Base-by-base conservation (phyloP, 1,284 basidiomycete species). In the Caloboletus firmus region DNA sequence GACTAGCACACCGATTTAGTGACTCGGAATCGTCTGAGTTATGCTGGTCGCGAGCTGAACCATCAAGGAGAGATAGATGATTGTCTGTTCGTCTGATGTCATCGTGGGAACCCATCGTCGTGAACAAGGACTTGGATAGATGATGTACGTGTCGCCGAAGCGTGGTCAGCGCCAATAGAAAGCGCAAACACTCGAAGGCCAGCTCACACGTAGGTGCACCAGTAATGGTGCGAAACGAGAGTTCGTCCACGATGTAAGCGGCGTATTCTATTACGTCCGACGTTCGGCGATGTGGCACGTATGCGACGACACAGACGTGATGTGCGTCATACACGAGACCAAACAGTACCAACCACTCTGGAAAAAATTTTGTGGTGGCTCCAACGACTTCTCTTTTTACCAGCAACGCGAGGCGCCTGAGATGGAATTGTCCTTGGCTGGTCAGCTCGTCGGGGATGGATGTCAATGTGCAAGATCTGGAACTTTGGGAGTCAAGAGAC, bases 261-360 rank as follows among this genome's bases (percentile, higher is more conserved):
- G 35, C 43, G n/a, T 54, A 66, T 6, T 45, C 54, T 10, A 58
- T 52, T 13, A 31, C 39, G 43, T 55, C 52, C 44, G 26, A 24
- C 31, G 37, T 13, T 42, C 24, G 41, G 49, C 44, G 53, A 45
- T 17, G 44, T 17, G 65, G 68, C 36, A 66, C 30, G 31, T 54
- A 63, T 4, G 63, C 68, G 37, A 67, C 13, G 40, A 70, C 53
- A 18, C 53, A 57, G 20, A 66, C 28, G 24, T 36, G 57, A 49
- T 49, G 54, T 0, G 36, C n/a, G 28, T 64, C 63, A 17, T 58
- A 69, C 20, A 56, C 5, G 44, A 69, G 59, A 18, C 65, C 63
- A 35, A 69, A 68, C 9, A 68, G 43, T 1, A 69, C 45, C 28
- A 67, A 35, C 68, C 65, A 67, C 40, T 70, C 66, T n/a, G 65